Conservation (phyloP, 805 yeast species). For the Wickerhamiella azymoides region DNA sequence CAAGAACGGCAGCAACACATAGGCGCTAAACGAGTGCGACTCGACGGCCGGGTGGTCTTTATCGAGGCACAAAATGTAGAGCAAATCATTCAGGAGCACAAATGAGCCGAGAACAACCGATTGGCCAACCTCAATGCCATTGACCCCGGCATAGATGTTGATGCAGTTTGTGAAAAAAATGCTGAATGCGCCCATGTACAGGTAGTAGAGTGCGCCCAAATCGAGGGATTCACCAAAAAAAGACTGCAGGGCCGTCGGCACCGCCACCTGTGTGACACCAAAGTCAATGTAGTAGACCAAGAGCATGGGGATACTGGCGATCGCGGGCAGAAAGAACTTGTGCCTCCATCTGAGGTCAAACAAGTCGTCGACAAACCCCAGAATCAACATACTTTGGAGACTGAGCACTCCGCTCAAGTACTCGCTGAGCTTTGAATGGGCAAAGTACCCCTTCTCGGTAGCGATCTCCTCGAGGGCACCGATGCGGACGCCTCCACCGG, state of each 20-base stretch:
- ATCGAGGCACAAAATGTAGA: conserved; percentile 39
- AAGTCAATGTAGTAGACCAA: conserved; percentile 88
- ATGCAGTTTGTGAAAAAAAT: conserved; percentile 94
- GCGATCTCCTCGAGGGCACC: conserved; percentile 21
- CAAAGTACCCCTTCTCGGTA: conserved; percentile 31
- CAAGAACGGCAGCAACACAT: conserved; percentile 69
- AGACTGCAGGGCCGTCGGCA: conserved; percentile 49
- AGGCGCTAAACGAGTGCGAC: conserved; percentile 69
- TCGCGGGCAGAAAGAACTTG: conserved; percentile 88
- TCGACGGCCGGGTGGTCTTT: conserved; percentile 48
- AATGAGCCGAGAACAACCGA: conserved; percentile 62
- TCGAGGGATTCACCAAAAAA: conserved; percentile 38
- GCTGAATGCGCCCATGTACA: conserved; percentile 80
- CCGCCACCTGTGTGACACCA: conserved; percentile 74
- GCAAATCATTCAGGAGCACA: conserved; percentile 59
- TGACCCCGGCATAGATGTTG: conserved; percentile 89
- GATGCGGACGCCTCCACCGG: conserved; percentile 45
- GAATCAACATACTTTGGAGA: conserved; percentile 63
- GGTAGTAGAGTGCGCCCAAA: conserved; percentile 66
- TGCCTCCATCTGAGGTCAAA: conserved; percentile 97
- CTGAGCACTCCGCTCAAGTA: conserved; percentile 76
- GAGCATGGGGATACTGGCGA: conserved; percentile 82
- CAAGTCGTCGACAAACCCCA: conserved; percentile 87
- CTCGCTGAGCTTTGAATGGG: conserved; percentile 66
- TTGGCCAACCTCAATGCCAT: conserved; percentile 95